Base-by-base conservation (phyloP, 75 land plant genomes). In the Pseudotsuga menziesii region DNA sequence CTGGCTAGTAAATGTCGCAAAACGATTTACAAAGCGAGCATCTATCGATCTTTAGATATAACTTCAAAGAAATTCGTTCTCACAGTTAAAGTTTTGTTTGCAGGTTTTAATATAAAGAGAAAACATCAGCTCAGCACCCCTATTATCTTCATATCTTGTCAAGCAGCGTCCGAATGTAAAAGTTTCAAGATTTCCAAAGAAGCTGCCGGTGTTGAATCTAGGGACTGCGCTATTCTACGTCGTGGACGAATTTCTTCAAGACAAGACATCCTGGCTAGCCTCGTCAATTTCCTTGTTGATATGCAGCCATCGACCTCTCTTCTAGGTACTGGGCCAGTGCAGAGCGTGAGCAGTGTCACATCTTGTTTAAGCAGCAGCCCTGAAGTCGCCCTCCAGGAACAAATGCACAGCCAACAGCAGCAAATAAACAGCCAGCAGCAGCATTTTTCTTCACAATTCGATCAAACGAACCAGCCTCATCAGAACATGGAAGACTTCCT, bases 401-500 rank as follows among this genome's bases (percentile, higher is more conserved):
- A 41, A 72, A 60, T 60, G 22, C 61, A 60, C 61, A 60, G 61
- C 23, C 23, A 73, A 4, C 58, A 52, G 44, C 54, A 48, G 35
- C 75, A 73, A 25, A 20, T 44, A 44, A 41, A 8, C 32, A 26
- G 25, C 20, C 75, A 73, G 16, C 75, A 73, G 26, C 75, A 73
- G 56, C 75, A 73, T 26, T 72, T 72, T 19, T 22, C 74, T 22
- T 52, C 52, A 0, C 74, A 72, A 72, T 72, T 44, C 27, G 74
- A 72, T 15, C 74, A 48, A 14, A 11, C 56, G 15, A 52, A 25
- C 5, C 74, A 48, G 5, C 57, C 26, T 19, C 57, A 73, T 19
- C 22, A 20, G 61, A 60, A 60, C 4, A 54, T 54, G 56, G 90
- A 89, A 22, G 90, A 89, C 48, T 89, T 89, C 69, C 57, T 89